Percentiles rank a stretch among this genome's conserved stretches.
phyloP scores from a whole-genome alignment of 1,284 basidiomycete species.

The Lentinus polychrous region DNA sequence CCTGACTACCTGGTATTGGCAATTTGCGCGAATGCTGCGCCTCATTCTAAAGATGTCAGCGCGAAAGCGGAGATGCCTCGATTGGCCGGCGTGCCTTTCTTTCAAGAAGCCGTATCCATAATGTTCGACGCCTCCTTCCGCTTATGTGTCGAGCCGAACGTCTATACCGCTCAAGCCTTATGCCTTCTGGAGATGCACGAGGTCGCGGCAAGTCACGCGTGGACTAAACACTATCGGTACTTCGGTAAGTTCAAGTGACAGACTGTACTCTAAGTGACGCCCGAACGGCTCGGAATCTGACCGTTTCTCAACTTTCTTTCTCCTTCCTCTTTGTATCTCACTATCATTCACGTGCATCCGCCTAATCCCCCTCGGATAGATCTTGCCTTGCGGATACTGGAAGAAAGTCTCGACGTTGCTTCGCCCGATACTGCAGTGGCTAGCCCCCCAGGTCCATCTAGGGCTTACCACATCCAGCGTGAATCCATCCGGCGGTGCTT shows the following conservation, averaged over 20 bases:
- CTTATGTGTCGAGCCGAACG: slow-evolving; percentile 44
- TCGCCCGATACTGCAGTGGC: slow-evolving; percentile 48
- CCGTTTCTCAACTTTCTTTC: too few species aligned
- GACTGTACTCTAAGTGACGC: slow-evolving; percentile 3
- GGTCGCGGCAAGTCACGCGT: slow-evolving; percentile 37
- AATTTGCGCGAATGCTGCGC: slow-evolving; percentile 69
- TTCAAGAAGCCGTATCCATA: slow-evolving; percentile 54
- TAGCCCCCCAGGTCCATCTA: slow-evolving; percentile 47
- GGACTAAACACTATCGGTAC: slow-evolving; percentile 28
- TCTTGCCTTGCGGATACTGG: slow-evolving; percentile 58
- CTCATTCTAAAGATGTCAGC: slow-evolving; percentile 59
- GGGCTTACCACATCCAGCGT: slow-evolving; percentile 55
- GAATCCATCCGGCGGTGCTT: slow-evolving; percentile 71
- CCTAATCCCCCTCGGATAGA: slow-evolving; percentile 29
- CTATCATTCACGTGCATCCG: too few species aligned
- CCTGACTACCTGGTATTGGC: slow-evolving; percentile 64
- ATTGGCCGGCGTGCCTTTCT: slow-evolving; percentile 63
- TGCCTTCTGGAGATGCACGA: slow-evolving; percentile 66
- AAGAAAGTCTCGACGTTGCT: slow-evolving; percentile 57
- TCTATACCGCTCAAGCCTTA: slow-evolving; percentile 67
- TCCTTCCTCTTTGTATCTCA: too few species aligned
- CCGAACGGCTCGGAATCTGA: background rate
- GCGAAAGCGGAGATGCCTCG: slow-evolving; percentile 51
- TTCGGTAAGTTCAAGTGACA: slow-evolving; percentile 24
- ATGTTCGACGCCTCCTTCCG: slow-evolving; percentile 65